Conservation (phyloP, 352 stramenopile species). For the Aphanomyces cochlioides region DNA sequence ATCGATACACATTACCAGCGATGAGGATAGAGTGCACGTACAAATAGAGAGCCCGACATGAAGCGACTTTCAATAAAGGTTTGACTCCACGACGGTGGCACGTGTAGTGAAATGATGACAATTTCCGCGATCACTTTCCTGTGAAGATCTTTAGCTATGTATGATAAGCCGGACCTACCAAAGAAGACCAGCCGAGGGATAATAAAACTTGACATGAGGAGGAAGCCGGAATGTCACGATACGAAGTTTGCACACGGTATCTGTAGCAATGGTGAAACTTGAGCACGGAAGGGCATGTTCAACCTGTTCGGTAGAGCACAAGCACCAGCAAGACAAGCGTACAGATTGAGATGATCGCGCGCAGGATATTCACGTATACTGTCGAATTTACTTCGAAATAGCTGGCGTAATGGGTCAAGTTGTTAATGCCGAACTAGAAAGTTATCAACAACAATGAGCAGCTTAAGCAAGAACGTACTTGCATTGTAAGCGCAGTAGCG, state of each 20-base stretch:
- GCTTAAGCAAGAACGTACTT: neutral
- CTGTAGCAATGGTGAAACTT: neutral
- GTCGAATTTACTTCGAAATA: neutral
- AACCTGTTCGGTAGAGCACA: constrained; percentile 7
- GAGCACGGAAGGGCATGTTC: neutral
- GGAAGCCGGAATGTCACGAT: constrained; percentile 15
- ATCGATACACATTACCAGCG: neutral
- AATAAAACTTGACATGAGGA: constrained; percentile 22
- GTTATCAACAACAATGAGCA: neutral
- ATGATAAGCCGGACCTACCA: neutral
- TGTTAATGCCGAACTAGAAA: constrained; percentile 3
- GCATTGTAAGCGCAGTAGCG: constrained; percentile 18
- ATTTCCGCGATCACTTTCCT: constrained; percentile 19
- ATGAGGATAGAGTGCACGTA: neutral
- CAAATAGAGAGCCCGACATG: constrained; percentile 7
- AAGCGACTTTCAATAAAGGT: constrained; percentile 16
- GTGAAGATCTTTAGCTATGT: too few relatives aligned
- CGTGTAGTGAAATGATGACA: constrained; percentile 20
- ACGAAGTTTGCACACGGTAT: constrained; percentile 16
- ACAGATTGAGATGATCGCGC: constrained; percentile 6
- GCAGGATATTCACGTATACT: constrained; percentile 11
- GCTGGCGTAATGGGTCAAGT: constrained; percentile 6
- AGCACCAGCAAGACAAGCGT: constrained; percentile 23
- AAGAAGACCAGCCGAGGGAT: constrained; percentile 16
- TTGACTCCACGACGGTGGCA: constrained; percentile 9